Percentiles rank a stretch among this genome's conserved stretches.
These are phyloP conservation scores for Phytopythium cucurbitacearum DNA, from an alignment of 352 stramenopile species.

Conservation along the genomic window DNA sequence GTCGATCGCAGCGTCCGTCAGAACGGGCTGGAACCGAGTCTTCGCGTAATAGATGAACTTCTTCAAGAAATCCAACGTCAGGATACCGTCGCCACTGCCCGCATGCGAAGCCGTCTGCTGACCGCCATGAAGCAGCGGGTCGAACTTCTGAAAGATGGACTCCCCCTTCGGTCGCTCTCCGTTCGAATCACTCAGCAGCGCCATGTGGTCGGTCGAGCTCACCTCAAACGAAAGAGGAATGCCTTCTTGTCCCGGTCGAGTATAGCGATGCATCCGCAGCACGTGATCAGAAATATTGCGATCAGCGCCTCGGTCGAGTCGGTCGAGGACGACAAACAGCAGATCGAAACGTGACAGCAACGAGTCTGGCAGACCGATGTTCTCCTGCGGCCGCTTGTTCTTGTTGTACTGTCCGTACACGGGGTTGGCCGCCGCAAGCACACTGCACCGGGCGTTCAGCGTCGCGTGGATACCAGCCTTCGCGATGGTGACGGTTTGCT, in stretches of 20 bases:
- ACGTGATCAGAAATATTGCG: conserved; percentile 97
- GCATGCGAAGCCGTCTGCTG: conserved; percentile 48
- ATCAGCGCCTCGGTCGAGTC: conserved; percentile 93
- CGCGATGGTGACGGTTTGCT: conserved; percentile 99
- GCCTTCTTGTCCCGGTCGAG: conserved; percentile 79
- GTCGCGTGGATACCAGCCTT: conserved; percentile 99
- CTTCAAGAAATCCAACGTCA: conserved; percentile 96
- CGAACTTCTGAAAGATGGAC: conserved; percentile 90
- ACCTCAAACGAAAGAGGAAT: conserved; percentile 87
- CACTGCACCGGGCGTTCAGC: conserved; percentile 98
- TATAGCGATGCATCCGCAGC: conserved; percentile 96
- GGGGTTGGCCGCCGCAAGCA: conserved; percentile 98
- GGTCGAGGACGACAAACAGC: conserved; percentile 99
- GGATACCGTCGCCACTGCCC: conserved; percentile 68
- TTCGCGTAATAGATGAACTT: conserved; percentile 99
- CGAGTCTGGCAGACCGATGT: conserved; percentile 99
- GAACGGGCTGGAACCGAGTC: conserved; percentile 85
- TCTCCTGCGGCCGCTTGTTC: conserved; percentile 96
- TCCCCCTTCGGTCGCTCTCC: conserved; percentile 46
- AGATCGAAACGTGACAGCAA: conserved; percentile 99
- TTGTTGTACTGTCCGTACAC: conserved; percentile 99
- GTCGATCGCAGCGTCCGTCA: conserved; percentile 87
- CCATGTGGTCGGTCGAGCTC: conserved; percentile 77
- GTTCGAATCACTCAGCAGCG: conserved; percentile 21
- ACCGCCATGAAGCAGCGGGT: conserved; percentile 83